Conservation (phyloP, 306 rosid genomes). For the Rosa multiflora region DNA sequence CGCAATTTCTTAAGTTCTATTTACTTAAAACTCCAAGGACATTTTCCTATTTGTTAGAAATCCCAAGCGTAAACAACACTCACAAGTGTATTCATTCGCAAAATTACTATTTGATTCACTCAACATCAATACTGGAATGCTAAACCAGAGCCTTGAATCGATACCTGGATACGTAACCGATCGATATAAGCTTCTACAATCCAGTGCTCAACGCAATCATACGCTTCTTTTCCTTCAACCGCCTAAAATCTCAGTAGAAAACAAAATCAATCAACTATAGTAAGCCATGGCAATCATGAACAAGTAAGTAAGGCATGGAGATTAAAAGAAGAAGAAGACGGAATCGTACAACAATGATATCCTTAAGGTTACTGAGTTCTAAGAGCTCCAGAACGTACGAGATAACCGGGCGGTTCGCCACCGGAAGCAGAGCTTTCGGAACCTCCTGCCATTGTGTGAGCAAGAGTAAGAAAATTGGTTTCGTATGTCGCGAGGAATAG, state of each 20-base stretch:
- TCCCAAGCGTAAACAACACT: not conserved
- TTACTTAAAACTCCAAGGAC: not conserved
- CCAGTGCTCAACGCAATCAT: slow-evolving; percentile 73
- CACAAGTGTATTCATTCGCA: not conserved
- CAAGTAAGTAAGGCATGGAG: not conserved
- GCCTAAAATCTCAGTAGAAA: slow-evolving; percentile 44
- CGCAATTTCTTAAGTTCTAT: not conserved
- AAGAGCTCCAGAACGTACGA: slow-evolving; percentile 84
- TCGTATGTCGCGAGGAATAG: not conserved
- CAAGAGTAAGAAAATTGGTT: not conserved
- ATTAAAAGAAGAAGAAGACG: not conserved
- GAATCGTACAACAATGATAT: slow-evolving; percentile 77
- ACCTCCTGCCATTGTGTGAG: slow-evolving; percentile 56
- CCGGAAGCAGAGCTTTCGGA: slow-evolving; percentile 91
- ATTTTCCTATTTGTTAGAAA: not conserved
- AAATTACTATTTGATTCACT: not conserved
- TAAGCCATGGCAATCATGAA: not conserved
- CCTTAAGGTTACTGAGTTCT: slow-evolving; percentile 82
- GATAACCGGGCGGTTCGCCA: slow-evolving; percentile 84
- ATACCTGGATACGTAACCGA: slow-evolving; percentile 86
- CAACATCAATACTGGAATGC: not conserved
- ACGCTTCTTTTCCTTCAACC: slow-evolving; percentile 86
- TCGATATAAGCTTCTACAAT: slow-evolving; percentile 80
- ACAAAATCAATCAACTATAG: not conserved
- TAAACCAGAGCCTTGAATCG: not conserved